phyloP scores from a whole-genome alignment of 164 flowering plant genomes.

The Nelumbo lutea region DNA sequence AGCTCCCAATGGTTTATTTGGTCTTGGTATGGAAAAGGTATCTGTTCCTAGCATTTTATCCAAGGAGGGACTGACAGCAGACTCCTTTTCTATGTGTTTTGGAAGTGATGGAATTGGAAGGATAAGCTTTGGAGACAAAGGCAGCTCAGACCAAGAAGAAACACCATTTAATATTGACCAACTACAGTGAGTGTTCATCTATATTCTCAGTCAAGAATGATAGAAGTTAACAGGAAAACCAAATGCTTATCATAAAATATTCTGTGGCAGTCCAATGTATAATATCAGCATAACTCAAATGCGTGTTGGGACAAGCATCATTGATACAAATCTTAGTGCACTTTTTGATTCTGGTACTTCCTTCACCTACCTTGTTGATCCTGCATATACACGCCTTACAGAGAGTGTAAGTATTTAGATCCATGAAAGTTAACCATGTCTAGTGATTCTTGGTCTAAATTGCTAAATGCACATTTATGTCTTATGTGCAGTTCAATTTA shows the following conservation, averaged over 20 bases:
- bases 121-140: constrained; percentile 87
- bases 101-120: constrained; percentile 69
- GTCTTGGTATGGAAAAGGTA: constrained; percentile 62
- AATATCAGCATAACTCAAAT: constrained; percentile 39
- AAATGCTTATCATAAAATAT: background rate
- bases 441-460: background rate
- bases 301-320: background rate
- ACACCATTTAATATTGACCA: constrained; percentile 53
- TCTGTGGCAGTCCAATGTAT: constrained; percentile 26
- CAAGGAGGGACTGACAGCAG: constrained; percentile 38
- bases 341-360: constrained; percentile 1
- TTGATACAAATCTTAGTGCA: background rate
- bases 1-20: constrained; percentile 87
- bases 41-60: constrained; percentile 94
- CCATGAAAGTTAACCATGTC: background rate
- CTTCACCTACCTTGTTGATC: background rate
- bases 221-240: background rate
- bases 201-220: background rate
- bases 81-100: constrained; percentile 97
- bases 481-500: background rate
- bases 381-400: background rate
- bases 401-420: background rate
- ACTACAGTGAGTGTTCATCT: constrained; percentile 41
- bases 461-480: background rate
- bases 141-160: constrained; percentile 58